Percentiles rank a stretch among this genome's conserved stretches.
Evolutionary conservation across 108 stramenopile genomes (phyloP).

Genomic region (Pseudonitzschia pungens): DNA sequence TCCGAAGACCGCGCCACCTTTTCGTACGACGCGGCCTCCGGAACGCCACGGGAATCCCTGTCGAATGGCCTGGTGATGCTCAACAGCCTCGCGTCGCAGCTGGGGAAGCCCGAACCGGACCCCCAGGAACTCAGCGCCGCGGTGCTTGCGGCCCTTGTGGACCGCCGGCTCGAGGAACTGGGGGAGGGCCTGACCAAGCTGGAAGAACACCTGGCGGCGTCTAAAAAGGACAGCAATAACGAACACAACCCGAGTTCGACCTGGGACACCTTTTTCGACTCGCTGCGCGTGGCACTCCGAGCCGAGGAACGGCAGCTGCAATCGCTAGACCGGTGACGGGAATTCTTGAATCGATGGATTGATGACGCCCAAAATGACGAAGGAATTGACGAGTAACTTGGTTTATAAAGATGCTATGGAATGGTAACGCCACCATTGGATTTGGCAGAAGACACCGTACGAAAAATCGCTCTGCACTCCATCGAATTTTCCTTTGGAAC

Average conservation of each 20-base stretch:
- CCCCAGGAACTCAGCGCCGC: background rate
- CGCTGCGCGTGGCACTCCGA: background rate
- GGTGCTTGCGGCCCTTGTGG: conserved; percentile 12
- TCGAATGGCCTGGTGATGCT: conserved; percentile 25
- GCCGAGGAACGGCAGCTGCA: conserved; percentile 10
- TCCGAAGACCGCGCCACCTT: conserved; percentile 33
- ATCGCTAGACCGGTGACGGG: background rate
- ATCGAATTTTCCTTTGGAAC: no score
- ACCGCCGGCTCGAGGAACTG: conserved; percentile 16
- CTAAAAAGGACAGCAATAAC: background rate
- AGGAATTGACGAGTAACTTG: no score
- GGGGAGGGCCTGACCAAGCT: background rate
- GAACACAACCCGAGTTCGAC: background rate
- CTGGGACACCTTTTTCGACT: conserved; percentile 4
- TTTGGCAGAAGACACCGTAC: no score
- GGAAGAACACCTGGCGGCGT: background rate
- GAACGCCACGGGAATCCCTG: conserved; percentile 28
- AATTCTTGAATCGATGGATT: no score
- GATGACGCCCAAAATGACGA: no score
- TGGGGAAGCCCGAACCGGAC: conserved; percentile 18
- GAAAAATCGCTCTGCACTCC: no score
- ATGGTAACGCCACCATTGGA: no score
- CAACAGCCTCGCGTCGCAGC: conserved; percentile 20
- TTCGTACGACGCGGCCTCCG: conserved; percentile 17
- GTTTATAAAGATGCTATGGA: no score